Conservation (phyloP, 768 basidiomycete species). For the Serendipita sp. region DNA sequence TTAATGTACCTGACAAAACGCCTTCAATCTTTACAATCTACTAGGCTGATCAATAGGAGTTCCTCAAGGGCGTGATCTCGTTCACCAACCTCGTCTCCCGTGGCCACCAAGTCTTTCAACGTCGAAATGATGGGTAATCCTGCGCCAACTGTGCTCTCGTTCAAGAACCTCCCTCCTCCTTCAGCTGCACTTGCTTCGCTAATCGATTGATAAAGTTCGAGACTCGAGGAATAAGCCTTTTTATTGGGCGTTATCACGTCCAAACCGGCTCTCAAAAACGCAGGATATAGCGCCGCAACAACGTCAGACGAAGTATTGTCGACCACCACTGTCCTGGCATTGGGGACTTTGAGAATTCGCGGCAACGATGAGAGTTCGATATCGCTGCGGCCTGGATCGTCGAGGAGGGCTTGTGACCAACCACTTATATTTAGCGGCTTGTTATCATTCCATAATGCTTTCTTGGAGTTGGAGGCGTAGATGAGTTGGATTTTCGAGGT, state of each 20-base stretch:
- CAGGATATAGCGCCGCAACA: conserved; percentile 69
- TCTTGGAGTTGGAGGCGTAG: conserved; percentile 52
- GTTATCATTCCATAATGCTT: conserved; percentile 35
- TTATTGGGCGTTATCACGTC: conserved; percentile 95
- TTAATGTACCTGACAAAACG: conserved; percentile 93
- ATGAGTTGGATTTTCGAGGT: conserved; percentile 44
- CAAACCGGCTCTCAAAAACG: conserved; percentile 61
- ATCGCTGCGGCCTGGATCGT: conserved; percentile 20
- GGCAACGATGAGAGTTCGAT: conserved; percentile 28
- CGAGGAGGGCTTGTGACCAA: conserved; percentile 36
- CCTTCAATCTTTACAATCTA: conserved; percentile 90
- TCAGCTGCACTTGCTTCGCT: conserved; percentile 34
- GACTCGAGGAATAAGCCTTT: conserved; percentile 74
- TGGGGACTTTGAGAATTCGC: conserved; percentile 29
- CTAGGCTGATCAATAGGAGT: background rate
- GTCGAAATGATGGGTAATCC: conserved; percentile 87
- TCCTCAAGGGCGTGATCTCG: background rate
- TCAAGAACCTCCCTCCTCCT: conserved; percentile 49
- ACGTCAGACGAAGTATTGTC: conserved; percentile 85
- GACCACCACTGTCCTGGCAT: conserved; percentile 35
- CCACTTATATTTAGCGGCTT: conserved; percentile 26
- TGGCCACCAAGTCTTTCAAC: conserved; percentile 78
- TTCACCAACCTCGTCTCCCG: conserved; percentile 68
- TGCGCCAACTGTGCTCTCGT: conserved; percentile 91
- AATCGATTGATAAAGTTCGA: conserved; percentile 54